A percentile compares a stretch with the other conserved stretches of the same genome.
Evolutionary conservation across 2,329 filamentous ascomycete species (phyloP).

Genomic region (Chrysosphaeria jannelii): DNA sequence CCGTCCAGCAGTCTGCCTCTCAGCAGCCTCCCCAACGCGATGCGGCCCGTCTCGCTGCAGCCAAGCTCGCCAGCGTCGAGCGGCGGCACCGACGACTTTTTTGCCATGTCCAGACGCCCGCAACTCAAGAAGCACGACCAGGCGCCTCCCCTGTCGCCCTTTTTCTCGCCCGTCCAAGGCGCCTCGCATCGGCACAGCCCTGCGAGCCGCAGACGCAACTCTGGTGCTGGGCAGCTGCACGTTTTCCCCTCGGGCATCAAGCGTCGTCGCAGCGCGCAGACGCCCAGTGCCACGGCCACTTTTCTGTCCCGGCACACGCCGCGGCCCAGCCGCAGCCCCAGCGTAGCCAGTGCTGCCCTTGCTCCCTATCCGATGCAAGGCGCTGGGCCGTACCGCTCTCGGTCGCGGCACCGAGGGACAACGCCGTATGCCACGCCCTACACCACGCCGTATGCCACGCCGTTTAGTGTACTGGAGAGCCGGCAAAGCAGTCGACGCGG

Average conservation of each 20-base stretch:
- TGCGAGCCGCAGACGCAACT: neutral
- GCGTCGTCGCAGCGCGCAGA: constrained; percentile 16
- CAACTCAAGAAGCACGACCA: constrained; percentile 5
- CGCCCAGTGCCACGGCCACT: constrained; percentile 13
- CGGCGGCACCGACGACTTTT: constrained; percentile 12
- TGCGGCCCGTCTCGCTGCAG: neutral
- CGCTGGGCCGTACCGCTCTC: too few species aligned
- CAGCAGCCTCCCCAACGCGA: neutral
- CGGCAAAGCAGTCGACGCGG: constrained; percentile 3
- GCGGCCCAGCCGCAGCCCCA: constrained; percentile 16
- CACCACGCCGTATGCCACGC: constrained; percentile 6
- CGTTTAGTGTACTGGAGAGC: constrained; percentile 1
- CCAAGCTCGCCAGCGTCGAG: neutral
- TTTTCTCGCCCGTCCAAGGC: constrained; percentile 5
- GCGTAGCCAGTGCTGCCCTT: constrained; percentile 9
- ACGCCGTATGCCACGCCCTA: constrained; percentile 7
- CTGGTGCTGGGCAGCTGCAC: constrained; percentile 4
- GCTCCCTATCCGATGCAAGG: too few species aligned
- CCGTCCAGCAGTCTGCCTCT: too few species aligned
- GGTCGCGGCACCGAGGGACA: constrained; percentile 6
- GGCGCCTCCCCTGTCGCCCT: constrained; percentile 4
- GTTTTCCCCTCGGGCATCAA: constrained; percentile 13
- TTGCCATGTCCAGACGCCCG: constrained; percentile 6
- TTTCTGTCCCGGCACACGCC: constrained; percentile 20
- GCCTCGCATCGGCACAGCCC: constrained; percentile 11